phyloP scores from a whole-genome alignment of 2,329 filamentous ascomycete genomes.

The Xylaria sp. region DNA sequence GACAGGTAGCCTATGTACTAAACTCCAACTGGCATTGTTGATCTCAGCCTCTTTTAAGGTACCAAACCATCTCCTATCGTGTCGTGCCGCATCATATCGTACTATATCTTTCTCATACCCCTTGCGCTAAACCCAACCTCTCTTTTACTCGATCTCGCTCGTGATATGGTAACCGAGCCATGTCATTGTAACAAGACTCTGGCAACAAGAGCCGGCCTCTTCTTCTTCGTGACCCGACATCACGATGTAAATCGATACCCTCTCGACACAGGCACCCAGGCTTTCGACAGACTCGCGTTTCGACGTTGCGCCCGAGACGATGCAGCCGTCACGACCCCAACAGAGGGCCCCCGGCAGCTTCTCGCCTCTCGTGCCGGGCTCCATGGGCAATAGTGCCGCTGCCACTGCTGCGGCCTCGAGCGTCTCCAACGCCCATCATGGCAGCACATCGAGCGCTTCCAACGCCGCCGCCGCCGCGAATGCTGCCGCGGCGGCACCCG shows the following conservation, averaged over 20 bases:
- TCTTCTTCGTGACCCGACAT: constrained; percentile 4
- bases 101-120: neutral
- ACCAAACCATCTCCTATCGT: no score
- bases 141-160: neutral
- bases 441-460: constrained; percentile 30
- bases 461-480: constrained; percentile 46
- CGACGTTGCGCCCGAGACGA: constrained; percentile 35
- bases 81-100: no score
- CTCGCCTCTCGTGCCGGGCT: constrained; percentile 56
- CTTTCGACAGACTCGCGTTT: constrained; percentile 31
- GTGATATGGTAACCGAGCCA: neutral
- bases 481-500: constrained; percentile 45
- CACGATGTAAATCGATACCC: constrained; percentile 43
- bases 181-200: neutral
- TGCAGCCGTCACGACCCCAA: constrained; percentile 50
- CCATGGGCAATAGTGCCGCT: constrained; percentile 2
- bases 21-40: neutral
- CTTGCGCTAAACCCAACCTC: no score
- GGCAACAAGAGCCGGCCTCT: neutral
- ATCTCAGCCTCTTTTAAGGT: neutral
- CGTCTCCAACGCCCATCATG: constrained; percentile 36
- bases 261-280: constrained; percentile 15
- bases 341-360: constrained; percentile 60
- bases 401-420: neutral
- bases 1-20: neutral